These are phyloP conservation scores for Rhodomyrtus psidioides DNA, from an alignment of 441 rosid genomes.

Conservation along the genomic window DNA sequence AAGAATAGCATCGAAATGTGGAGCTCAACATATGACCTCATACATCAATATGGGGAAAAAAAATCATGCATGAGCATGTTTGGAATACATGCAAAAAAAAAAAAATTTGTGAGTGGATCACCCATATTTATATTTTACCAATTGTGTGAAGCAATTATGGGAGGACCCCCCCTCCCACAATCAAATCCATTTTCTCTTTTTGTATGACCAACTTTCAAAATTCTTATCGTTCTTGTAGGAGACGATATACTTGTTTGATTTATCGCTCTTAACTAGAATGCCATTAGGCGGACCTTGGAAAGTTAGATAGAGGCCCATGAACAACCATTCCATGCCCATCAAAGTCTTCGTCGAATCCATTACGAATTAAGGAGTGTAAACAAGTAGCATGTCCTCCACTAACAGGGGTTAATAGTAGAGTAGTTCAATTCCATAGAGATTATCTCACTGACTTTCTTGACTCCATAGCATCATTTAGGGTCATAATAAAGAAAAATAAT, in stretches of 20 bases:
- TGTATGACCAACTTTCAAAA: not conserved
- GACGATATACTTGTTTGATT: not conserved
- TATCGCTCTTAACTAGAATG: not conserved
- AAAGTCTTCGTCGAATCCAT: not conserved
- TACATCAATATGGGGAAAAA: not conserved
- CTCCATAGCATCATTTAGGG: not conserved
- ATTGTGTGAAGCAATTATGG: not conserved
- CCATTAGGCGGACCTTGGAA: not conserved
- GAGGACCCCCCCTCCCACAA: not conserved
- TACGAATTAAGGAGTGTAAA: not conserved
- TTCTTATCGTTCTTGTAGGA: not conserved
- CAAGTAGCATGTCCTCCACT: not conserved
- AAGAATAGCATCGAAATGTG: not conserved
- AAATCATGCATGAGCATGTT: not conserved
- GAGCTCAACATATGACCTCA: not conserved
- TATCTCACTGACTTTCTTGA: not conserved
- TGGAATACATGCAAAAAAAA: not conserved
- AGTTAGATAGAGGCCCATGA: not conserved
- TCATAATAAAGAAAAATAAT: not conserved
- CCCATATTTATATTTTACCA: not conserved
- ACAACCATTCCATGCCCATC: not conserved
- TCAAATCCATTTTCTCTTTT: not conserved
- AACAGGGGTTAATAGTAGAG: not conserved
- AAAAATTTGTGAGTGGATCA: too few relatives aligned
- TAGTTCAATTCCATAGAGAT: not conserved